These are phyloP conservation scores for Barnettozyma siamensis DNA, from an alignment of 805 yeast genomes.

Conservation along the genomic window DNA sequence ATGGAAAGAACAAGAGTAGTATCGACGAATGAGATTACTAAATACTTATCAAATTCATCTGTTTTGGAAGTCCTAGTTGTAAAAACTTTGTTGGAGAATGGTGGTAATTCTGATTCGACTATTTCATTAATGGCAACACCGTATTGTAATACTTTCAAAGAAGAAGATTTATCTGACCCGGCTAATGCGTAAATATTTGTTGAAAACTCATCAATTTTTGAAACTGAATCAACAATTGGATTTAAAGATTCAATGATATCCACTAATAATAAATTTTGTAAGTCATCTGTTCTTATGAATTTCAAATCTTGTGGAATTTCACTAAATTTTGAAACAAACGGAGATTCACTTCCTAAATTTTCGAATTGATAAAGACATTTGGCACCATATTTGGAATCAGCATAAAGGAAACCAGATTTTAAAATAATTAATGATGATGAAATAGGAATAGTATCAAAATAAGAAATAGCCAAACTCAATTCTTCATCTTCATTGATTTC, in stretches of 20 bases:
- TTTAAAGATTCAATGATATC: slow-evolving; percentile 40
- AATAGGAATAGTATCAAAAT: slow-evolving; percentile 72
- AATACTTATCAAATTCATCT: slow-evolving; percentile 52
- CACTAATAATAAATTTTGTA: slow-evolving; percentile 55
- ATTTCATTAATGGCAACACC: slow-evolving; percentile 58
- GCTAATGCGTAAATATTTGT: slow-evolving; percentile 38
- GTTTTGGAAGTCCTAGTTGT: slow-evolving; percentile 44
- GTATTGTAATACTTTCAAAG: slow-evolving; percentile 43
- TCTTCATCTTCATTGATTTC: slow-evolving; percentile 36
- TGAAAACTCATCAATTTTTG: slow-evolving; percentile 27
- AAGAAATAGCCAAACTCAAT: slow-evolving; percentile 42
- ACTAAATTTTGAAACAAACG: slow-evolving; percentile 27
- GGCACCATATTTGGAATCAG: slow-evolving; percentile 56
- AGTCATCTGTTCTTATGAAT: slow-evolving; percentile 28
- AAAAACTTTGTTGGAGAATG: slow-evolving; percentile 55
- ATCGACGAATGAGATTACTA: slow-evolving; percentile 59
- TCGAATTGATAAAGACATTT: slow-evolving; percentile 75
- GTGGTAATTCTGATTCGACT: slow-evolving; percentile 74
- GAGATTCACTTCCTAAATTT: slow-evolving; percentile 58
- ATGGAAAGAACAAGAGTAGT: slow-evolving; percentile 69
- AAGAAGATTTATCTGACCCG: slow-evolving; percentile 40
- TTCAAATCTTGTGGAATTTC: slow-evolving; percentile 26
- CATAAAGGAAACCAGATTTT: slow-evolving; percentile 71
- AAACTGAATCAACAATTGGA: slow-evolving; percentile 44
- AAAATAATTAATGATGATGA: slow-evolving; percentile 53